Conservation (phyloP, 2,329 filamentous ascomycete species). For the Claviceps arundinis region DNA sequence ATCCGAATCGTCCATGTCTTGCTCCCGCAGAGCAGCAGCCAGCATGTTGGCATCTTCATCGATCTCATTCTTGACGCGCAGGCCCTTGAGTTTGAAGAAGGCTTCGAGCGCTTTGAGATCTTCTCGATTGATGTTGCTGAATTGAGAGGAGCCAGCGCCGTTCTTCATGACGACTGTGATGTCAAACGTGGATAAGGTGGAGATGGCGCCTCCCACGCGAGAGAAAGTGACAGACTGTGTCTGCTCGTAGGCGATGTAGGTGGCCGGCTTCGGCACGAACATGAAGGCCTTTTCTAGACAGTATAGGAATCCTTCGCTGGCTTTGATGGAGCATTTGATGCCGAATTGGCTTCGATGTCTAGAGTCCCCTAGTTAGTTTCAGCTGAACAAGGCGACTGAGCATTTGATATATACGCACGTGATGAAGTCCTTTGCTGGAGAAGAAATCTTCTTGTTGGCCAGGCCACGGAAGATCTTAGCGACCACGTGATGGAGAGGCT, state of each 20-base stretch:
- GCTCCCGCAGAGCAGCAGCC: conserved; percentile 69
- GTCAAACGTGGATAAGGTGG: conserved; percentile 89
- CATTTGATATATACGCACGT: conserved; percentile 35
- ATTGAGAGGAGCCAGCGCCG: conserved; percentile 79
- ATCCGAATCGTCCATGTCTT: conserved; percentile 72
- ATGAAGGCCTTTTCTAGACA: conserved; percentile 97
- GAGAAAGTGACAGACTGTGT: conserved; percentile 88
- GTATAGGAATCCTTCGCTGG: conserved; percentile 93
- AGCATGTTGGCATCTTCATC: conserved; percentile 77
- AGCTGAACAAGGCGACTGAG: too few species aligned
- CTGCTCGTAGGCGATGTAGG: conserved; percentile 92
- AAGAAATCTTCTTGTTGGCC: conserved; percentile 88
- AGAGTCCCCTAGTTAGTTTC: not conserved
- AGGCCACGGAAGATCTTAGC: conserved; percentile 91
- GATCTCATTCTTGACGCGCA: conserved; percentile 98
- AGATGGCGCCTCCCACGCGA: conserved; percentile 85
- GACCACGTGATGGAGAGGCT: conserved; percentile 84
- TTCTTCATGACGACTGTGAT: conserved; percentile 87
- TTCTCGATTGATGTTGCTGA: conserved; percentile 98
- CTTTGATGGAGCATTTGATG: conserved; percentile 99
- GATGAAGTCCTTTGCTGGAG: conserved; percentile 85
- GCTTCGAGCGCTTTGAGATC: conserved; percentile 92
- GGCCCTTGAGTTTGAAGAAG: conserved; percentile 91
- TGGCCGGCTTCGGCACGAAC: conserved; percentile 96
- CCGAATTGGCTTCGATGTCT: conserved; percentile 85